phyloP scores from a whole-genome alignment of 768 basidiomycete genomes.

The Lyophyllum semitale region DNA sequence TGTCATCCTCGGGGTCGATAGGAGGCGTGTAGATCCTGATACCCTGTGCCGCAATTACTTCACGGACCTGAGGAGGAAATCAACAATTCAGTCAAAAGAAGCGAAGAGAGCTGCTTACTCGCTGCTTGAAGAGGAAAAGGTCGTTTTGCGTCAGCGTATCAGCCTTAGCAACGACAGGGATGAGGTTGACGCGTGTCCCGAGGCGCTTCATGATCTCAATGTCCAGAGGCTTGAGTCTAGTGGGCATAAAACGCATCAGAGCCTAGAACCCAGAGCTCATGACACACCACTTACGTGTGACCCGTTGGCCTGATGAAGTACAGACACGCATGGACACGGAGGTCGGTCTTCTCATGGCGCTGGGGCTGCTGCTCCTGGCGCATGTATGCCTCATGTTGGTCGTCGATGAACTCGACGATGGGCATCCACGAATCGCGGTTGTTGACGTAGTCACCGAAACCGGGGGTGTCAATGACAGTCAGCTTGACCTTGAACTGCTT shows the following conservation, averaged over 20 bases:
- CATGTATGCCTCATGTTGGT: constrained; percentile 95
- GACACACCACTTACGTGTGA: constrained; percentile 74
- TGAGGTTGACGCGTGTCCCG: constrained; percentile 96
- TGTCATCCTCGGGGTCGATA: constrained; percentile 84
- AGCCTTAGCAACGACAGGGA: constrained; percentile 96
- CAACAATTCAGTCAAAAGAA: constrained; percentile 9
- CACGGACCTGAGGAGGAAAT: constrained; percentile 63
- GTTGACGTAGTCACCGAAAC: constrained; percentile 99
- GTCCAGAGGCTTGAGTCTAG: constrained; percentile 92
- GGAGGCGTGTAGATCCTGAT: constrained; percentile 96
- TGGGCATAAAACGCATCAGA: background rate
- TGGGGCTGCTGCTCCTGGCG: constrained; percentile 99
- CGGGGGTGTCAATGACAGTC: constrained; percentile 97
- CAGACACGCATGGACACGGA: constrained; percentile 94
- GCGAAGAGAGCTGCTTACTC: constrained; percentile 52
- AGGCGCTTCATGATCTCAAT: constrained; percentile 99
- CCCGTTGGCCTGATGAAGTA: constrained; percentile 97
- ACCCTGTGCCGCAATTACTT: constrained; percentile 86
- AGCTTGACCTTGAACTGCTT: constrained; percentile 99
- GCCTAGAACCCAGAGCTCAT: background rate
- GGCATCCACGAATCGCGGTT: constrained; percentile 99
- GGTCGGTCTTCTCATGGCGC: constrained; percentile 89
- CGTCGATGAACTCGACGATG: constrained; percentile 97
- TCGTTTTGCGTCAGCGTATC: constrained; percentile 97
- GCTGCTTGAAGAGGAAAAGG: constrained; percentile 88